phyloP scores from a whole-genome alignment of 306 rosid genomes.

The Elaeagnus macrophylla region DNA sequence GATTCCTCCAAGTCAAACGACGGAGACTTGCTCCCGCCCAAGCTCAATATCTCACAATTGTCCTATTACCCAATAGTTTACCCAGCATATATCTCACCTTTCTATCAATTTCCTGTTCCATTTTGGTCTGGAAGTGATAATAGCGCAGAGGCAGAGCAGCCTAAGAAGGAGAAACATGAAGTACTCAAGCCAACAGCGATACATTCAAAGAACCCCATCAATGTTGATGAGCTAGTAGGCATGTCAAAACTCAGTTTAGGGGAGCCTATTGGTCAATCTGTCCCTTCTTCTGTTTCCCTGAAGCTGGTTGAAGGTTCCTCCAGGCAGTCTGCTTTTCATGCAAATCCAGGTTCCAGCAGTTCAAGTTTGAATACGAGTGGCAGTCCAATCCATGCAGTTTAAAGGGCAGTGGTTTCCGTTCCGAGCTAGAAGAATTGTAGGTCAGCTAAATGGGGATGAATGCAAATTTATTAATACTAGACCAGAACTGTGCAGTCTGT shows the following conservation, averaged over 20 bases:
- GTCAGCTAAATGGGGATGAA: constrained; percentile 18
- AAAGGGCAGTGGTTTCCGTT: constrained; percentile 13
- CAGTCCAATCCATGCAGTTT: constrained; percentile 80
- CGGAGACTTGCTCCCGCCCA: constrained; percentile 52
- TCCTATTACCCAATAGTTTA: constrained; percentile 53
- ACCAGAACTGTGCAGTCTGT: constrained; percentile 36
- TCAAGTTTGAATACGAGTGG: constrained; percentile 47
- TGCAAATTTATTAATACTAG: constrained; percentile 24
- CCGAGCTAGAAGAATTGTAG: constrained; percentile 27
- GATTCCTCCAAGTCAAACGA: constrained; percentile 84
- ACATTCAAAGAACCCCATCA: constrained; percentile 73
- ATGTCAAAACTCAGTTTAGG: constrained; percentile 92
- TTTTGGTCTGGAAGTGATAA: constrained; percentile 52
- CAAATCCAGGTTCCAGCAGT: constrained; percentile 60
- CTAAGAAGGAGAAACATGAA: constrained; percentile 56
- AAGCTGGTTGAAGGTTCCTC: constrained; percentile 78
- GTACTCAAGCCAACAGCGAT: constrained; percentile 91
- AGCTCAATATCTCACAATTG: constrained; percentile 34
- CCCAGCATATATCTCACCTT: constrained; percentile 65
- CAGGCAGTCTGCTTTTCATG: constrained; percentile 92
- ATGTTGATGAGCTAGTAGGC: constrained; percentile 88
- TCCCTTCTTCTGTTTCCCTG: constrained; percentile 63
- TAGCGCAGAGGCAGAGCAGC: constrained; percentile 31
- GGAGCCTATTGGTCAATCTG: constrained; percentile 58
- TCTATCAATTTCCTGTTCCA: constrained; percentile 67